Base-by-base conservation (phyloP, 2,329 filamentous ascomycete species). In the Blastomyces gilchristii region DNA sequence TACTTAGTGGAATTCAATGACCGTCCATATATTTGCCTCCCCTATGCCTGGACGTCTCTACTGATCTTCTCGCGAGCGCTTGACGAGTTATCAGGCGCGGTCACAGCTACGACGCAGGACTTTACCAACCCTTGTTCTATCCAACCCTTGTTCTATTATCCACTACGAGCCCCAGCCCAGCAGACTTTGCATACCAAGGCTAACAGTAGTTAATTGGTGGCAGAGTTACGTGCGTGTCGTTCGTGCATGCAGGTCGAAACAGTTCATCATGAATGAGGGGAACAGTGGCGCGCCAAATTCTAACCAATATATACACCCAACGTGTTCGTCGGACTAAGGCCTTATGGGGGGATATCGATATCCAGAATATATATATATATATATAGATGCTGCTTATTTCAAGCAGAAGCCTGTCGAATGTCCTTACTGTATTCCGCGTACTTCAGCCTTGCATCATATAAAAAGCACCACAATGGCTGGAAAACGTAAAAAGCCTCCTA, bases 261-360 rank as follows among this genome's bases (percentile, higher is more conserved):
- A 54, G 52, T 34, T 54, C 52, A 54, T 5, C 14, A 54, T 54
- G 53, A 39, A 56, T 39, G 53, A 39, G 53, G 50, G 50, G 28
- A 53, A 34, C 18, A 34, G 31, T 53, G 50, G n/a, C 18, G 31
- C 34, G n/a, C 53, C 34, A 18, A 22, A 56, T 22, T 39, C 31
- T 22, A 56, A 39, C 53, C 53, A 56, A 56, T 56, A 56, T 56
- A 56, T 22, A 31, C 31, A 56, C 8, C 53, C 31, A 39, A 56
- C 53, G 53, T 56, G 53, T 56, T 39, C 53, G n/a, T 39, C 53
- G 18, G 31, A 18, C 31, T 56, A 16, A 39, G 31, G 16, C 34
- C 7, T 2, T 11, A 11, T 11, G 3, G 28, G 52, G 7, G 28
- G 18, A 37, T 22, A 54, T 22, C 8, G 8, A 54, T 54, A 14